A percentile compares a stretch with the other conserved stretches of the same genome.
Evolutionary conservation across 352 stramenopile genomes (phyloP).

Genomic region (Pythium plurisporium): DNA sequence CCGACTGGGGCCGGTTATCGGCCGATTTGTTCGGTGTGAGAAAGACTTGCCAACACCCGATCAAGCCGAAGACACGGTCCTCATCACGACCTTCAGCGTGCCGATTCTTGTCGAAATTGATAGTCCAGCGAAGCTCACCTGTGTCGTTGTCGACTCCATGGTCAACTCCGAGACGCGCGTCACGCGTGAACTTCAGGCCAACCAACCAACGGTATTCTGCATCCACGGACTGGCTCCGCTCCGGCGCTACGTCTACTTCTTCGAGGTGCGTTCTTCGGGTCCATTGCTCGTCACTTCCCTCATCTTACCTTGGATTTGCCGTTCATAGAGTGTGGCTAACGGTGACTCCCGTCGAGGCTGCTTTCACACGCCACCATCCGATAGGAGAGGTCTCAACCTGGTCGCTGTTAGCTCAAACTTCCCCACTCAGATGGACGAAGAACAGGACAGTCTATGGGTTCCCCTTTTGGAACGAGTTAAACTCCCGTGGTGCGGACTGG

Average conservation of each 20-base stretch:
- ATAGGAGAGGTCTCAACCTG: slow-evolving; percentile 33
- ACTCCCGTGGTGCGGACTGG: slow-evolving; percentile 62
- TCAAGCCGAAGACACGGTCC: neutral
- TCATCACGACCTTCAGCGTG: slow-evolving; percentile 21
- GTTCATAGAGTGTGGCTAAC: slow-evolving; percentile 49
- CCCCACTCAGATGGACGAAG: slow-evolving; percentile 51
- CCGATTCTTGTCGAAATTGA: slow-evolving; percentile 69
- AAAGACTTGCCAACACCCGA: neutral
- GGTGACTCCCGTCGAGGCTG: slow-evolving; percentile 37
- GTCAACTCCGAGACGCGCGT: slow-evolving; percentile 45
- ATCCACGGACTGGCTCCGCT: slow-evolving; percentile 43
- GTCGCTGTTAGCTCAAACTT: slow-evolving; percentile 69
- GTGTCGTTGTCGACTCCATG: slow-evolving; percentile 60
- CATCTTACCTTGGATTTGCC: neutral
- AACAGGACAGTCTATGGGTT: slow-evolving; percentile 56
- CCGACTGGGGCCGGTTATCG: slow-evolving; percentile 52
- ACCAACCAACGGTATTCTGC: slow-evolving; percentile 43
- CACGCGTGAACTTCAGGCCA: slow-evolving; percentile 21
- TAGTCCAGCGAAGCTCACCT: slow-evolving; percentile 42
- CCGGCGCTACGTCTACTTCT: slow-evolving; percentile 60
- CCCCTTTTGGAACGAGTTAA: slow-evolving; percentile 39
- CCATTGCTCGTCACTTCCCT: neutral
- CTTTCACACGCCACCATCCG: slow-evolving; percentile 50
- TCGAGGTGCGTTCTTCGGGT: slow-evolving; percentile 39
- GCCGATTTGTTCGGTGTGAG: slow-evolving; percentile 30